These are phyloP conservation scores for Staphylotrichum longicolle DNA, from an alignment of 495 filamentous ascomycete species.

Conservation along the genomic window DNA sequence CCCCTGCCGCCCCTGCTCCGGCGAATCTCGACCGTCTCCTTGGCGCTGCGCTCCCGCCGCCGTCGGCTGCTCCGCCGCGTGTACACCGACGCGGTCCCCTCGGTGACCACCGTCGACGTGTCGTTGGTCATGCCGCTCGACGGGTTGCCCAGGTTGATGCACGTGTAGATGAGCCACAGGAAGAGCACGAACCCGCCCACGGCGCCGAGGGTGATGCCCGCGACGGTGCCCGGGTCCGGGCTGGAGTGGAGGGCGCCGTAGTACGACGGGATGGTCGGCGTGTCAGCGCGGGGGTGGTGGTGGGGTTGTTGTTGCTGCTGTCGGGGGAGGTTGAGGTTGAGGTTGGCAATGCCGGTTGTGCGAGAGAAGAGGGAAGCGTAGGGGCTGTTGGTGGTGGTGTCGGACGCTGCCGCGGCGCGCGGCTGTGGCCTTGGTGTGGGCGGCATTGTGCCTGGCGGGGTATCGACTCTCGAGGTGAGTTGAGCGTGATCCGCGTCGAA, in stretches of 20 bases:
- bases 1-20: constrained; percentile 21
- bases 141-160: constrained; percentile 51
- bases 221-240: constrained; percentile 69
- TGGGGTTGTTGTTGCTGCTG: not conserved
- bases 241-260: constrained; percentile 62
- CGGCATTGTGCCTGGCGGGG: constrained; percentile 2
- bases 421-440: not conserved
- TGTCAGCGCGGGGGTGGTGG: constrained; percentile 6
- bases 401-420: not conserved
- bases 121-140: not conserved
- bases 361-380: not conserved
- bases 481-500: too few relatives aligned
- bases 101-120: constrained; percentile 14
- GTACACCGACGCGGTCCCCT: constrained; percentile 39
- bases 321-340: constrained; percentile 9
- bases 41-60: constrained; percentile 13
- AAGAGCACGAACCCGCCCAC: constrained; percentile 80
- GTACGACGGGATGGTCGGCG: constrained; percentile 58
- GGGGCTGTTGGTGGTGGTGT: not conserved
- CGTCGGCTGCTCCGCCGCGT: constrained; percentile 34
- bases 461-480: too few relatives aligned
- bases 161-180: constrained; percentile 71
- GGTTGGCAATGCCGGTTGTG: constrained; percentile 1
- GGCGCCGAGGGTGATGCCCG: constrained; percentile 76
- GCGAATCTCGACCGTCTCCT: constrained; percentile 42